Conservation (phyloP, 495 filamentous ascomycete species). For the Jackrogersella multiformis region DNA sequence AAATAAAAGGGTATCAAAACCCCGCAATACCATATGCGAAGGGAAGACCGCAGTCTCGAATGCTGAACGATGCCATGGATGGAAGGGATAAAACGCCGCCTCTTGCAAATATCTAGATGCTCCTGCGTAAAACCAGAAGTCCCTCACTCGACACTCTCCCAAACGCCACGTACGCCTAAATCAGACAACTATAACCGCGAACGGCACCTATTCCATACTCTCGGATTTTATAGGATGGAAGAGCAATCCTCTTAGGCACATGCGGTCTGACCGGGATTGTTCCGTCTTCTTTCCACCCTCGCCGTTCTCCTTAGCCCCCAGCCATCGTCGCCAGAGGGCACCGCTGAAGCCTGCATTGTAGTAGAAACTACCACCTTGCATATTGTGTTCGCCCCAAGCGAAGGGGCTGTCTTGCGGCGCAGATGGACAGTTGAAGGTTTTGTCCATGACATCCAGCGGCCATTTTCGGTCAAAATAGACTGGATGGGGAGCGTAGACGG, state of each 20-base stretch:
- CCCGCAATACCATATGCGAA: constrained; percentile 31
- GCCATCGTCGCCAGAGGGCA: constrained; percentile 58
- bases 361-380: constrained; percentile 59
- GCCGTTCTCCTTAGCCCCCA: constrained; percentile 56
- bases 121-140: constrained; percentile 22
- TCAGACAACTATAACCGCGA: constrained; percentile 8
- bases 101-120: constrained; percentile 33
- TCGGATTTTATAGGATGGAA: constrained; percentile 79
- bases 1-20: constrained; percentile 39
- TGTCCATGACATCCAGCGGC: constrained; percentile 73
- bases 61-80: constrained; percentile 31
- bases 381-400: constrained; percentile 61
- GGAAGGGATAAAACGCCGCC: constrained; percentile 26
- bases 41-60: constrained; percentile 29
- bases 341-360: constrained; percentile 58
- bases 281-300: constrained; percentile 54
- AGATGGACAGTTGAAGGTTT: constrained; percentile 69
- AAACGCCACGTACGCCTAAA: constrained; percentile 39
- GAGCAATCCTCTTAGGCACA: constrained; percentile 84
- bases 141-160: constrained; percentile 12
- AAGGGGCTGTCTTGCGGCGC: constrained; percentile 64
- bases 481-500: constrained; percentile 84
- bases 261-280: constrained; percentile 66
- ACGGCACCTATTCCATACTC: constrained; percentile 25
- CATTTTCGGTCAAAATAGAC: constrained; percentile 83